These are phyloP conservation scores for Dothideomycetes sp. DNA, from an alignment of 2,329 filamentous ascomycete genomes.

Conservation along the genomic window DNA sequence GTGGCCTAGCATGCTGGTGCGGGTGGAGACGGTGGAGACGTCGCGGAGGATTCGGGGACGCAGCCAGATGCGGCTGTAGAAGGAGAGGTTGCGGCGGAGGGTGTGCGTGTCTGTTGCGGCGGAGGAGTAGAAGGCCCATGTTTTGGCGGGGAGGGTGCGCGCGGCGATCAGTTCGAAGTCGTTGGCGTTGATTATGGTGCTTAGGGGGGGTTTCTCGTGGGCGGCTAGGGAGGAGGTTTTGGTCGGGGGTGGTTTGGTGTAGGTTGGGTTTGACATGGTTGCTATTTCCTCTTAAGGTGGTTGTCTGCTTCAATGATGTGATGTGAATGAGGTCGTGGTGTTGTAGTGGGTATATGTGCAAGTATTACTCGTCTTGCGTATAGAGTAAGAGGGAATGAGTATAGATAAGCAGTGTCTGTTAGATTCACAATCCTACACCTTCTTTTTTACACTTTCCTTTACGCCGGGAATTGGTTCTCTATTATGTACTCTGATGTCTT, in stretches of 20 bases:
- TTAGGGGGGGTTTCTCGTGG: slow-evolving; percentile 32
- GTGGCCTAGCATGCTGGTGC: slow-evolving; percentile 22
- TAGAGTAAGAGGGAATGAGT: too few relatives aligned
- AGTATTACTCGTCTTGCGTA: too few relatives aligned
- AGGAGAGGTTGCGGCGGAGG: slow-evolving; percentile 29
- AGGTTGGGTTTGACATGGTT: slow-evolving; percentile 4
- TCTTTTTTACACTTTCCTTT: neutral
- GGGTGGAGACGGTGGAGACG: slow-evolving; percentile 21
- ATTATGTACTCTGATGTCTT: too few relatives aligned
- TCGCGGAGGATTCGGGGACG: slow-evolving; percentile 35
- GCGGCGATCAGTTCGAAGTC: slow-evolving; percentile 31
- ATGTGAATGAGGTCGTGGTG: too few relatives aligned
- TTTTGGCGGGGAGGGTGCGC: slow-evolving; percentile 20
- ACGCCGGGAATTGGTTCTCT: too few relatives aligned
- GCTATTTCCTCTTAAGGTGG: too few relatives aligned
- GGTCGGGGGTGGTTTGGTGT: slow-evolving; percentile 3
- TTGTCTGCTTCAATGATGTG: too few relatives aligned
- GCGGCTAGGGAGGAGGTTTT: slow-evolving; percentile 20
- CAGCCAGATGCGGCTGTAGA: slow-evolving; percentile 35
- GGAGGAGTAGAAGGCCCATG: slow-evolving; percentile 34
- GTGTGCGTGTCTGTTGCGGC: slow-evolving; percentile 40
- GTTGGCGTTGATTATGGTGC: slow-evolving; percentile 33
- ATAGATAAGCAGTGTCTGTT: too few relatives aligned
- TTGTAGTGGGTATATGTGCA: too few relatives aligned
- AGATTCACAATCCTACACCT: neutral